Conservation (phyloP, 306 rosid species). For the Vigna hirtella region DNA sequence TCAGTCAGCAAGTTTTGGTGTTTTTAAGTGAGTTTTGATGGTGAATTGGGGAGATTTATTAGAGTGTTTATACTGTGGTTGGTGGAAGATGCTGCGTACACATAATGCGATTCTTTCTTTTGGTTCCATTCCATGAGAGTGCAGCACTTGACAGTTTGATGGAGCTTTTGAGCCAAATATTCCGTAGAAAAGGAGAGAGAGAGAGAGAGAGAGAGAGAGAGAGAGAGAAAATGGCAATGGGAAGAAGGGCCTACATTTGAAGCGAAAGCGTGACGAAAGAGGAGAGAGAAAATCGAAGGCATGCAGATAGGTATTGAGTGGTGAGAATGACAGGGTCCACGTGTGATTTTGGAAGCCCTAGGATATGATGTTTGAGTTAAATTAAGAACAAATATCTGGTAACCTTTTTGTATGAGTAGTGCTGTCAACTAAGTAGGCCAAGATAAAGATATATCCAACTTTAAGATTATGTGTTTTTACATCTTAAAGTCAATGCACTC, state of each 20-base stretch:
- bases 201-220: neutral
- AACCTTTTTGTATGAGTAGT: conserved; percentile 62
- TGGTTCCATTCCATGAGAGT: conserved; percentile 51
- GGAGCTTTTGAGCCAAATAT: conserved; percentile 58
- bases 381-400: conserved; percentile 48
- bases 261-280: conserved; percentile 69
- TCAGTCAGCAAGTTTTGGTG: conserved; percentile 44
- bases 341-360: conserved; percentile 72
- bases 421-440: conserved; percentile 65
- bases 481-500: conserved; percentile 72
- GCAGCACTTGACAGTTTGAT: conserved; percentile 66
- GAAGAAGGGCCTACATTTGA: conserved; percentile 59
- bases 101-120: conserved; percentile 57
- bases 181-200: conserved; percentile 25
- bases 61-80: conserved; percentile 41
- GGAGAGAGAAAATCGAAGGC: conserved; percentile 37
- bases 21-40: neutral
- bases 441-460: conserved; percentile 57
- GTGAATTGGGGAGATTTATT: conserved; percentile 38
- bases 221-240: conserved; percentile 25
- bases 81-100: conserved; percentile 44
- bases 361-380: conserved; percentile 58
- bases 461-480: conserved; percentile 44
- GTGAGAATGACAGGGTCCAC: conserved; percentile 79
- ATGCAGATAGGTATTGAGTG: conserved; percentile 60